Conservation (phyloP, 1,284 basidiomycete species). For the Fomitopsis betulina region DNA sequence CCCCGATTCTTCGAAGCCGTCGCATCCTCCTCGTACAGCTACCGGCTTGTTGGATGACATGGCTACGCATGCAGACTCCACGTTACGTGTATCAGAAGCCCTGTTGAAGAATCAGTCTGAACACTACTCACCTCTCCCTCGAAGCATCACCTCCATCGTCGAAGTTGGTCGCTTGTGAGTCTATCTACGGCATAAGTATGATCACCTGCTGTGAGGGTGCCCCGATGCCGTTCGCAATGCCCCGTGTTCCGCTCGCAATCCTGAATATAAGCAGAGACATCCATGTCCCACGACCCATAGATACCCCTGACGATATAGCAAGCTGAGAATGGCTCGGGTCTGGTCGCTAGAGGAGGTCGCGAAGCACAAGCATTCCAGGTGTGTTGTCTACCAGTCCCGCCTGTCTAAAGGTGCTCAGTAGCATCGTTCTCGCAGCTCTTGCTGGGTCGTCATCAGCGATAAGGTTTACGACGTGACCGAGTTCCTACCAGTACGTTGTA, state of each 20-base stretch:
- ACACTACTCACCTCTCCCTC: not conserved
- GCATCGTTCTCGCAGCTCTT: constrained; percentile 42
- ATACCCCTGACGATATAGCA: not conserved
- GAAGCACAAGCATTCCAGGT: constrained; percentile 51
- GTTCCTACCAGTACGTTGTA: constrained; percentile 58
- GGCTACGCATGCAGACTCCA: not conserved
- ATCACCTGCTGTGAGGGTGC: constrained; percentile 6
- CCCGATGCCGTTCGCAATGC: constrained; percentile 5
- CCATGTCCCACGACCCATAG: not conserved
- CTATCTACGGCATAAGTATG: constrained; percentile 1
- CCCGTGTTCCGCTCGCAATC: constrained; percentile 1
- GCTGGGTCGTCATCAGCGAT: constrained; percentile 84
- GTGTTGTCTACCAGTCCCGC: constrained; percentile 8
- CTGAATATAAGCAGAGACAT: not conserved
- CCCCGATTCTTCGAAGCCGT: too few relatives aligned
- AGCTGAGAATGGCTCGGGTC: constrained; percentile 1
- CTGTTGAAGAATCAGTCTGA: not conserved
- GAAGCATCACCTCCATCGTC: not conserved
- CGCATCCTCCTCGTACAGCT: too few relatives aligned
- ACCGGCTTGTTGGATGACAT: too few relatives aligned
- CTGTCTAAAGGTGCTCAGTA: not conserved
- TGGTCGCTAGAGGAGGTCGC: constrained; percentile 39
- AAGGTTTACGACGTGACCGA: constrained; percentile 83
- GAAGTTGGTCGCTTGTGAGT: not conserved
- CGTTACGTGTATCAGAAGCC: not conserved